Evolutionary conservation across 345 rosid genomes (phyloP).

Genomic region (Eutrema japonicum): DNA sequence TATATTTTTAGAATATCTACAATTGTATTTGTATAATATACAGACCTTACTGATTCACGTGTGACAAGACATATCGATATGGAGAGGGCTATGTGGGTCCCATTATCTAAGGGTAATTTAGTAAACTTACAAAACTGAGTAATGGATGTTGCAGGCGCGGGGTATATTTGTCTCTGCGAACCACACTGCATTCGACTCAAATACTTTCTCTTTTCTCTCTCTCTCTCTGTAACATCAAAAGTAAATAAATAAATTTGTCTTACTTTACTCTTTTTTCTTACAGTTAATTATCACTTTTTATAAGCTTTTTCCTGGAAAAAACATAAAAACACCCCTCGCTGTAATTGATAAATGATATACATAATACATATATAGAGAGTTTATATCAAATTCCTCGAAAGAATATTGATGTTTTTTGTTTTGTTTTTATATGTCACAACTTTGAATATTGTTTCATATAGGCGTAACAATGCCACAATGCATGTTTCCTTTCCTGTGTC

Average conservation of each 20-base stretch:
- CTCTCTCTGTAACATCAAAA: not conserved
- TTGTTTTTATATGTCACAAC: slow-evolving; percentile 32
- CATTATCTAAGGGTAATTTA: not conserved
- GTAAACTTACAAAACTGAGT: slow-evolving; percentile 24
- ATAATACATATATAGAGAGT: not conserved
- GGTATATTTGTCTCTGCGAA: slow-evolving; percentile 49
- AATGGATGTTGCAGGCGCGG: slow-evolving; percentile 44
- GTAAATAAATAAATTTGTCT: slow-evolving; percentile 32
- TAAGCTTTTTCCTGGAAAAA: slow-evolving; percentile 1
- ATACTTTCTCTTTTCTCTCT: slow-evolving; percentile 19
- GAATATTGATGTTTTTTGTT: slow-evolving; percentile 35
- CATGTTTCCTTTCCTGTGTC: slow-evolving; percentile 47
- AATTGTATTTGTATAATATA: not conserved
- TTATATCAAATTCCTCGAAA: slow-evolving; percentile 12
- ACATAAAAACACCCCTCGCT: not conserved
- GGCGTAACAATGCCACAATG: slow-evolving; percentile 41
- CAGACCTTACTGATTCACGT: slow-evolving; percentile 35
- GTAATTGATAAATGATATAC: not conserved
- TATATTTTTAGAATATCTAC: no score
- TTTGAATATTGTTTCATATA: slow-evolving; percentile 40
- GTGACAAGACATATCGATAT: slow-evolving; percentile 37
- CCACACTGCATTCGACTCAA: slow-evolving; percentile 25
- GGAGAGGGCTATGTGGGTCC: slow-evolving; percentile 11
- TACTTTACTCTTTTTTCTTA: slow-evolving; percentile 31
- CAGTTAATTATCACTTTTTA: slow-evolving; percentile 16